Conservation (phyloP, 2,329 filamentous ascomycete genomes). For the Penicillium sp. region DNA sequence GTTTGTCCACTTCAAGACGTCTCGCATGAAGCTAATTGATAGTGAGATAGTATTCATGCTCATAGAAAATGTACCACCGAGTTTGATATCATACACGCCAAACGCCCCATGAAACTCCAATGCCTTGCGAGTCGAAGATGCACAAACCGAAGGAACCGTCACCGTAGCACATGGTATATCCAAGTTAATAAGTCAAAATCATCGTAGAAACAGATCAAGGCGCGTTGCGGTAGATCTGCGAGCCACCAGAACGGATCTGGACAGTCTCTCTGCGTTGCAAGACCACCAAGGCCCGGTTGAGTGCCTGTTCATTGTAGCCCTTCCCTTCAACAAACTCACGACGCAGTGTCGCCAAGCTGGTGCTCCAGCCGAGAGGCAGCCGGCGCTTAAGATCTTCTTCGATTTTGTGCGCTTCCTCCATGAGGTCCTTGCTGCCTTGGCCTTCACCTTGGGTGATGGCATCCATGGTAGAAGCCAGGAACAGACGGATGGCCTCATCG, state of each 20-base stretch:
- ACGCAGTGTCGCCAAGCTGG: constrained; percentile 76
- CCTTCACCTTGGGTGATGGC: constrained; percentile 86
- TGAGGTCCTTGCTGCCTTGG: constrained; percentile 77
- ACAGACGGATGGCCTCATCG: constrained; percentile 93
- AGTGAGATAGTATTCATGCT: background rate
- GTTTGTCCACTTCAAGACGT: too few species aligned
- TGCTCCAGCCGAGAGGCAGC: constrained; percentile 92
- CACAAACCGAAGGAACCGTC: constrained; percentile 14
- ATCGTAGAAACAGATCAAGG: constrained; percentile 29
- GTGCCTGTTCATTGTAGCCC: constrained; percentile 78
- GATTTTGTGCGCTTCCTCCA: constrained; percentile 80
- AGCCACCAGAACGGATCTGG: constrained; percentile 47
- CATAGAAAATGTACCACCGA: constrained; percentile 1
- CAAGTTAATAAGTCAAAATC: constrained; percentile 19
- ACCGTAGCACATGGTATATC: constrained; percentile 17
- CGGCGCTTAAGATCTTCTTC: constrained; percentile 84
- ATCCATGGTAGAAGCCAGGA: constrained; percentile 96
- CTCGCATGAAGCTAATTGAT: too few species aligned
- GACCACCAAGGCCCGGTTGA: constrained; percentile 79
- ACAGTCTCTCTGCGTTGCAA: constrained; percentile 78
- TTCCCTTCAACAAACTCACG: constrained; percentile 89
- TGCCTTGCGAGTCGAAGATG: constrained; percentile 14
- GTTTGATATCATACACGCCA: constrained; percentile 12
- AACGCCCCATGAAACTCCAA: constrained; percentile 20
- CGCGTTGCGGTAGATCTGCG: constrained; percentile 46